Evolutionary conservation across 164 flowering plant genomes (phyloP), one percentile per base, ranked within the genome.

Genomic region (Umbellularia californica): DNA sequence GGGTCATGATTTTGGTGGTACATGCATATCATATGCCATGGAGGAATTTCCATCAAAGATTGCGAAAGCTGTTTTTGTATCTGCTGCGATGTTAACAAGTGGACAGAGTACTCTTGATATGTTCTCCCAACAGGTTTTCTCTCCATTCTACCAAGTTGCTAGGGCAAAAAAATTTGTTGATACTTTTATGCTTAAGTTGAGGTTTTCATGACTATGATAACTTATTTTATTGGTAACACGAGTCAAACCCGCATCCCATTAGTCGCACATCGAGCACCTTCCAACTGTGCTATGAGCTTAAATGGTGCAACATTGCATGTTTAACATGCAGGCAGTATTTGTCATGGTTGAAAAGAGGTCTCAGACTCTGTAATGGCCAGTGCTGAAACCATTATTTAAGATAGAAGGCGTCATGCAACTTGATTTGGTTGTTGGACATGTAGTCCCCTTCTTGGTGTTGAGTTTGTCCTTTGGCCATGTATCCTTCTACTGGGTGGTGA

Each of bases 1-100:
- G 3, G 98, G 97, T 17, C 98, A 95, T 77, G 97, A 95, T 85
- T 84, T 95, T 83, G 97, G 98, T 65, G 98, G 97, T 70, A 87
- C 94, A 47, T 95, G 98, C 73, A 82, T 95, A 73, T 88, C 97
- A 19, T 88, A 85, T 81, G 94, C 88, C 20, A 91, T 92, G 97
- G 98, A 94, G 85, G 72, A 84, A 71, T 87, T 88, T 76, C 92
- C 97, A 68, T 50, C 22, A 20, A 95, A 88, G 77, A 79, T 93
- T 50, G 85, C 97, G 28, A 95, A 88, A 80, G 95, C 94, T 72
- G 58, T 93, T 76, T 95, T 89, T 79, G 50, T 95, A 78, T 94
- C 97, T 58, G 97, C 94, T 55, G 83, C 92, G 69, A 93, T 95
- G 98, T 78, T 91, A 79, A 84, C 78, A 9, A 85, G 72, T 77